These are phyloP conservation scores for Tulasnella sp. DNA, from an alignment of 768 basidiomycete genomes.

Conservation along the genomic window DNA sequence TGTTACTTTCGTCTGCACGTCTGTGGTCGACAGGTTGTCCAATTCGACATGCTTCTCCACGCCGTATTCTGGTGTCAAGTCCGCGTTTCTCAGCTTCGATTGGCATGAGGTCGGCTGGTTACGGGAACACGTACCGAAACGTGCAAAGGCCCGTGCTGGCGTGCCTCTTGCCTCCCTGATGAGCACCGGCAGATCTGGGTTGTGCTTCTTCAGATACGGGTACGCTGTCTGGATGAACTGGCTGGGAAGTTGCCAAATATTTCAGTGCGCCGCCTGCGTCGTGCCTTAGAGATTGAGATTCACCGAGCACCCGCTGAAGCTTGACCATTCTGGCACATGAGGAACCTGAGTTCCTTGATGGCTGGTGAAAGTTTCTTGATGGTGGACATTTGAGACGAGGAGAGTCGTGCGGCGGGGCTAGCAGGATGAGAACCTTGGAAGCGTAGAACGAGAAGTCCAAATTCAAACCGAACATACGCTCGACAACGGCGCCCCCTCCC, in stretches of 20 bases:
- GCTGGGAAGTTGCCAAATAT: slow-evolving; percentile 42
- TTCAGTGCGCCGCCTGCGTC: not conserved
- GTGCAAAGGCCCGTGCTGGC: slow-evolving; percentile 76
- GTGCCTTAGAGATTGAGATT: slow-evolving; percentile 32
- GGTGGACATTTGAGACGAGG: slow-evolving; percentile 47
- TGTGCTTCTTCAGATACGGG: slow-evolving; percentile 70
- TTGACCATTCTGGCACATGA: slow-evolving; percentile 71
- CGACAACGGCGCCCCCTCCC: slow-evolving; percentile 12
- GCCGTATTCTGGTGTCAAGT: slow-evolving; percentile 57
- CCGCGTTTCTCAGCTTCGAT: not conserved
- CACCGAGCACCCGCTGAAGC: slow-evolving; percentile 79
- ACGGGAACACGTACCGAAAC: slow-evolving; percentile 61
- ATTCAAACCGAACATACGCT: slow-evolving; percentile 23
- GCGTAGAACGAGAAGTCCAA: slow-evolving; percentile 15
- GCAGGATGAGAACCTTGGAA: slow-evolving; percentile 16
- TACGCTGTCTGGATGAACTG: slow-evolving; percentile 77
- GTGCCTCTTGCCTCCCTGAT: slow-evolving; percentile 77
- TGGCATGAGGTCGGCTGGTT: not conserved
- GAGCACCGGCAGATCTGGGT: slow-evolving; percentile 80
- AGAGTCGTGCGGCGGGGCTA: slow-evolving; percentile 26
- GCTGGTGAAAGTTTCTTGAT: slow-evolving; percentile 75
- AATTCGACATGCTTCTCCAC: slow-evolving; percentile 77
- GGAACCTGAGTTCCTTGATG: slow-evolving; percentile 72
- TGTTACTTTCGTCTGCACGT: slow-evolving; percentile 68
- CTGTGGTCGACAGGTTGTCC: slow-evolving; percentile 65